phyloP scores from a whole-genome alignment of 441 rosid genomes.

The Arabidopsis lyrata region DNA sequence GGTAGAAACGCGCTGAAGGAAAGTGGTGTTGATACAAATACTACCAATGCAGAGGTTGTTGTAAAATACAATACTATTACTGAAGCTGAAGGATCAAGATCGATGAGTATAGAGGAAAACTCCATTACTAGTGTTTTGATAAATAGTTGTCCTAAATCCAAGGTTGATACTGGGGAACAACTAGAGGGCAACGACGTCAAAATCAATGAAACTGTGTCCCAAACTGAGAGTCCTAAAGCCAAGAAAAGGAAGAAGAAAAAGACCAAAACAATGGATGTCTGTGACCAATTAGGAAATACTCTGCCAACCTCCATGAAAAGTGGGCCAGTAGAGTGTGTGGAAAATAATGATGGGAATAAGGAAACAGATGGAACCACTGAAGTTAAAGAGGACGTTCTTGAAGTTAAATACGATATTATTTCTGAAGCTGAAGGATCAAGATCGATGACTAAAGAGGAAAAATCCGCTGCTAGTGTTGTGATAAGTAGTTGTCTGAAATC shows the following conservation, averaged over 20 bases:
- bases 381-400: too few relatives aligned
- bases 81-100: constrained; percentile 39
- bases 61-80: not conserved
- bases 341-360: not conserved
- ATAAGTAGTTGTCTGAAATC: constrained; percentile 12
- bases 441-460: not conserved
- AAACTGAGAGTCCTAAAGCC: constrained; percentile 32
- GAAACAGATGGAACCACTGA: too few relatives aligned
- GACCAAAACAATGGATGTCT: constrained; percentile 10
- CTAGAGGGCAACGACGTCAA: constrained; percentile 6
- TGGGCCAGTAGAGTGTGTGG: constrained; percentile 14
- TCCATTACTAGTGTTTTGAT: constrained; percentile 18
- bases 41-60: constrained; percentile 17
- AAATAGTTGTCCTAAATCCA: constrained; percentile 12
- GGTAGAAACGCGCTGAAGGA: not conserved
- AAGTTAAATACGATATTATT: too few relatives aligned
- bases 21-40: constrained; percentile 17
- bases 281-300: constrained; percentile 15
- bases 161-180: constrained; percentile 15
- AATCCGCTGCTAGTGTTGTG: constrained; percentile 23
- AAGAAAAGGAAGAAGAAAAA: constrained; percentile 37
- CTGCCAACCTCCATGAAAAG: constrained; percentile 12
- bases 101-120: not conserved
- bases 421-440: too few relatives aligned
- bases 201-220: constrained; percentile 22